phyloP scores from a whole-genome alignment of 345 rosid genomes.

The Gossypium thurberi region DNA sequence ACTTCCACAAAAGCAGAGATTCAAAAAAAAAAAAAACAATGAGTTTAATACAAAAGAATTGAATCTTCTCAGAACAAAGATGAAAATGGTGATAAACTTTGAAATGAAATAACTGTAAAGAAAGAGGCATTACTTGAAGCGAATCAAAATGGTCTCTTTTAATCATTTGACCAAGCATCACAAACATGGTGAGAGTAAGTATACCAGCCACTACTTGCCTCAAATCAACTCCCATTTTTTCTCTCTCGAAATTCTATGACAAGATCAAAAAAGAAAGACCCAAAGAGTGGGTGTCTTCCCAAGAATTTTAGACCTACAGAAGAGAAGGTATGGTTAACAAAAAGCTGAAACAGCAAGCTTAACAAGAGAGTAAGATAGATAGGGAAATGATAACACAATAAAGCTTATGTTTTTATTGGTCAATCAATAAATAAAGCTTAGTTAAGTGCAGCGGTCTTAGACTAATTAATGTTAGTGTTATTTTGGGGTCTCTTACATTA shows the following conservation, averaged over 20 bases:
- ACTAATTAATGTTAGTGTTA: neutral
- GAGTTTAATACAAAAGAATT: conserved; percentile 1
- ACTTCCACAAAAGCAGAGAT: neutral
- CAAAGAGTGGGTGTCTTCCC: neutral
- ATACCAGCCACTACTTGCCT: conserved; percentile 94
- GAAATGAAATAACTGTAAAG: neutral
- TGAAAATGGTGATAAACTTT: neutral
- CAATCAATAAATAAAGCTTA: neutral
- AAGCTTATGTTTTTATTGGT: neutral
- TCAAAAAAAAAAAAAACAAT: neutral
- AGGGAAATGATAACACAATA: neutral
- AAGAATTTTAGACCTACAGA: neutral
- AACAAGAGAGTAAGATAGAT: neutral
- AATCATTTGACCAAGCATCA: conserved; percentile 95
- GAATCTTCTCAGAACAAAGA: neutral
- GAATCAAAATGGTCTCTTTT: conserved; percentile 88
- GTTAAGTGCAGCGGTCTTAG: neutral
- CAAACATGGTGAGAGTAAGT: conserved; percentile 87
- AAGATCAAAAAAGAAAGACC: neutral
- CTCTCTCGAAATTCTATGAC: neutral
- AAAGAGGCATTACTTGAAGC: conserved; percentile 38
- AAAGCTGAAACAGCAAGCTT: conserved; percentile 9
- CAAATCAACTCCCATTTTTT: conserved; percentile 79
- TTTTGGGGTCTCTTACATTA: neutral
- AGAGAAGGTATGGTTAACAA: neutral